Percentiles rank a stretch among this genome's conserved stretches.
Evolutionary conservation across 257 asterid genomes (phyloP).

Genomic region (Solanum pennellii): DNA sequence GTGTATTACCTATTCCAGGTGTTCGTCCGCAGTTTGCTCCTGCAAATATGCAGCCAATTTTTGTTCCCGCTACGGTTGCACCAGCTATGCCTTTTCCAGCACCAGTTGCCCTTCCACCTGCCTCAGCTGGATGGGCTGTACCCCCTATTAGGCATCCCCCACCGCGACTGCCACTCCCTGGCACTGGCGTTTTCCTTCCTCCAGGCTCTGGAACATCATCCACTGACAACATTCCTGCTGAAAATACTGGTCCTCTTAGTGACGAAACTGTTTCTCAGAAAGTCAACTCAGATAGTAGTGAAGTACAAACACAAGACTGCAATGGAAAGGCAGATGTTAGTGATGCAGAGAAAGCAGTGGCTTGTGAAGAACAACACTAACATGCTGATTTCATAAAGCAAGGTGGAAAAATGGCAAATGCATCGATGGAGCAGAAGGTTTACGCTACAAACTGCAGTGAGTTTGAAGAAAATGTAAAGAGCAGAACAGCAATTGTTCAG

Average conservation of each 20-base stretch:
- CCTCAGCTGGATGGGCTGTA: constrained; percentile 46
- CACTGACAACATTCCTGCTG: constrained; percentile 12
- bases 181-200: constrained; percentile 89
- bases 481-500: constrained; percentile 38
- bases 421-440: not conserved
- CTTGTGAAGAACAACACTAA: constrained; percentile 21
- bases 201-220: constrained; percentile 28
- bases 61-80: constrained; percentile 34
- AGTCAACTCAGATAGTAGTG: not conserved
- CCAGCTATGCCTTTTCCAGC: constrained; percentile 48
- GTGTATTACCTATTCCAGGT: constrained; percentile 26
- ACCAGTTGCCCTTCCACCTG: constrained; percentile 39
- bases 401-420: not conserved
- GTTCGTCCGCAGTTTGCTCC: constrained; percentile 25
- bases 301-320: constrained; percentile 16
- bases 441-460: constrained; percentile 29
- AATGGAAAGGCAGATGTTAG: constrained; percentile 24
- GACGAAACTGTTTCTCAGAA: constrained; percentile 6
- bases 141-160: constrained; percentile 45
- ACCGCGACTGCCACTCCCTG: constrained; percentile 58
- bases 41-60: constrained; percentile 47
- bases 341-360: not conserved
- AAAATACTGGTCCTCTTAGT: constrained; percentile 10
- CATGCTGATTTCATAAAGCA: constrained; percentile 2
- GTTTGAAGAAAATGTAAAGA: constrained; percentile 54